Evolutionary conservation across 2,329 filamentous ascomycete genomes (phyloP).

Genomic region (Cladosporium halotolerans): DNA sequence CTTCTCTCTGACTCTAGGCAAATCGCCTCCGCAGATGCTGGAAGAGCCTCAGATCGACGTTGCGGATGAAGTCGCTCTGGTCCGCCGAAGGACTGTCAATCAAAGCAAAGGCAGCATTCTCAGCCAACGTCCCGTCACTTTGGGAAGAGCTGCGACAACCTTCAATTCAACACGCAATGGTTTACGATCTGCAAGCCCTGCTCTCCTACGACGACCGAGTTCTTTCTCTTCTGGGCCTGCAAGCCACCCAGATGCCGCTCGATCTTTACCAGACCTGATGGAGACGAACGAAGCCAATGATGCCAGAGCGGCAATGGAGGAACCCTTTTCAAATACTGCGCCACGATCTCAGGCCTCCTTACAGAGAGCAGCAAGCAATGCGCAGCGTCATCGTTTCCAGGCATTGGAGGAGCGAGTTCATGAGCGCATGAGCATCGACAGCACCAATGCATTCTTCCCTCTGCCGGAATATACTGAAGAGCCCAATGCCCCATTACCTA

Average conservation of each 20-base stretch:
- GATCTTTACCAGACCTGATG: conserved; percentile 28
- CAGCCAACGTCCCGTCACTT: conserved; percentile 26
- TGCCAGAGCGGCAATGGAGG: conserved; percentile 22
- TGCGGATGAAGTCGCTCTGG: conserved; percentile 30
- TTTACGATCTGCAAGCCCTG: neutral
- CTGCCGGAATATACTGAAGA: conserved; percentile 71
- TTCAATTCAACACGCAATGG: conserved; percentile 8
- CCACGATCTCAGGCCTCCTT: conserved; percentile 29
- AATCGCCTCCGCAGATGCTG: conserved; percentile 28
- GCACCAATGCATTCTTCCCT: conserved; percentile 75
- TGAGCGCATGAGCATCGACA: conserved; percentile 44
- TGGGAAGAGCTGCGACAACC: conserved; percentile 31
- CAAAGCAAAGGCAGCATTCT: conserved; percentile 27
- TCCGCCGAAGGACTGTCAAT: conserved; percentile 31
- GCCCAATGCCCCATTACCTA: conserved; percentile 33
- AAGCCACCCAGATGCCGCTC: conserved; percentile 21
- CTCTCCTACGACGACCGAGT: neutral
- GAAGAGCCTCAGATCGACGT: conserved; percentile 31
- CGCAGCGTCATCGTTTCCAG: conserved; percentile 64
- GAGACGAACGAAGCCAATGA: conserved; percentile 25
- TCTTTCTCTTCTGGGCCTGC: conserved; percentile 20
- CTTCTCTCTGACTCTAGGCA: conserved; percentile 30
- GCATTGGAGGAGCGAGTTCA: conserved; percentile 50
- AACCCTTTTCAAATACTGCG: conserved; percentile 30
- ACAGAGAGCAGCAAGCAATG: conserved; percentile 50